Conservation (phyloP, 1,139 yeast species). For the Candida albicans region DNA sequence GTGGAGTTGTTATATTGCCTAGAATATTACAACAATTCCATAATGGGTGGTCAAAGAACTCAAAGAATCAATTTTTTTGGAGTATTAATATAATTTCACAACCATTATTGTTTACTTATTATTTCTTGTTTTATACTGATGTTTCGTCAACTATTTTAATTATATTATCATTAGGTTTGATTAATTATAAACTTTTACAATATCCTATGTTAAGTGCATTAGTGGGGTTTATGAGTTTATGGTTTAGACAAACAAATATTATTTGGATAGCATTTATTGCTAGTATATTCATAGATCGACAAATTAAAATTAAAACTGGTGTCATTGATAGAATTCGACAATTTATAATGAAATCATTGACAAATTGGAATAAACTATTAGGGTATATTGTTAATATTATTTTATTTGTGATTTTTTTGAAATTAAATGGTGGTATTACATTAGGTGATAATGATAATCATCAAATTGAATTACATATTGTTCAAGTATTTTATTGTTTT, state of each 20-base stretch:
- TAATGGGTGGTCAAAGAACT: too few relatives aligned
- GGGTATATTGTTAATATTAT: constrained; percentile 58
- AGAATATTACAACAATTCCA: constrained; percentile 23
- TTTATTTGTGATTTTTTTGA: constrained; percentile 56
- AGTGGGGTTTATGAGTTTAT: constrained; percentile 57
- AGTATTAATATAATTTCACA: constrained; percentile 51
- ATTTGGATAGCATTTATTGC: constrained; percentile 77
- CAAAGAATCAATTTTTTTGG: constrained; percentile 38
- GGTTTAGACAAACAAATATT: constrained; percentile 88
- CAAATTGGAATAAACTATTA: constrained; percentile 28
- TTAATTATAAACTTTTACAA: constrained; percentile 19
- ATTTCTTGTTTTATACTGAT: constrained; percentile 85
- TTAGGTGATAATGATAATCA: constrained; percentile 91
- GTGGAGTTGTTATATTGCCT: constrained; percentile 60
- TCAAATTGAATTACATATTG: constrained; percentile 64
- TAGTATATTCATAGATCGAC: constrained; percentile 54
- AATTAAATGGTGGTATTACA: constrained; percentile 74
- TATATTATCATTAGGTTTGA: constrained; percentile 42
- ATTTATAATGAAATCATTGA: constrained; percentile 23
- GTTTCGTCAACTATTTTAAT: constrained; percentile 84
- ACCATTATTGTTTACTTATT: constrained; percentile 74
- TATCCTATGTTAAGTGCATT: constrained; percentile 35
- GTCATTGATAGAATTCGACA: constrained; percentile 13
- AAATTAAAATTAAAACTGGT: constrained; percentile 14
- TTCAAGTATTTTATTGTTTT: constrained; percentile 79